These are phyloP conservation scores for Saccharomycopsis microspora DNA, from an alignment of 805 yeast species.

Conservation along the genomic window DNA sequence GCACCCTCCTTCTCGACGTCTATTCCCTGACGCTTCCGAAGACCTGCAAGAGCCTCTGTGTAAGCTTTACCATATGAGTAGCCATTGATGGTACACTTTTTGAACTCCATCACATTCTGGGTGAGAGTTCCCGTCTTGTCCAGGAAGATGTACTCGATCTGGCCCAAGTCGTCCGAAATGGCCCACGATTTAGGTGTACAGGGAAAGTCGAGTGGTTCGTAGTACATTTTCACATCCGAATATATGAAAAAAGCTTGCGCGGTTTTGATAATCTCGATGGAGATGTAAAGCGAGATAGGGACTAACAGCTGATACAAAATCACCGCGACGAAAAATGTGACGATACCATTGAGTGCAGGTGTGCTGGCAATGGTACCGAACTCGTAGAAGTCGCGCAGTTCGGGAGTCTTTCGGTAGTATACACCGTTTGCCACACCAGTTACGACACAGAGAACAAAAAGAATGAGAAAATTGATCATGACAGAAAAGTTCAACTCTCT, in stretches of 20 bases:
- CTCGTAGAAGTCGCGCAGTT: slow-evolving; percentile 56
- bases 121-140: slow-evolving; percentile 98
- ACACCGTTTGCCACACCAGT: slow-evolving; percentile 66
- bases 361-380: slow-evolving; percentile 58
- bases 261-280: slow-evolving; percentile 73
- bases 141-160: slow-evolving; percentile 73
- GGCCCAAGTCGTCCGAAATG: slow-evolving; percentile 79
- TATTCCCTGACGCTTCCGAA: slow-evolving; percentile 66
- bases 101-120: slow-evolving; percentile 88
- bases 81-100: slow-evolving; percentile 69
- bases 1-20: slow-evolving; percentile 55
- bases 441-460: slow-evolving; percentile 57
- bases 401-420: slow-evolving; percentile 34
- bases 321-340: slow-evolving; percentile 64
- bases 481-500: slow-evolving; percentile 65
- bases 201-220: slow-evolving; percentile 59
- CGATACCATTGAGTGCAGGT: slow-evolving; percentile 57
- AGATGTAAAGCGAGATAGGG: slow-evolving; percentile 73
- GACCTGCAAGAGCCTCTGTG: slow-evolving; percentile 74
- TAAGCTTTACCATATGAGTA: slow-evolving; percentile 66
- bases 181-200: slow-evolving; percentile 82
- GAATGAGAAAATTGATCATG: slow-evolving; percentile 47
- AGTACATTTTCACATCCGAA: slow-evolving; percentile 64
- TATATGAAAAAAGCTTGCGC: slow-evolving; percentile 74
- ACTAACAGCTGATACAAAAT: slow-evolving; percentile 71